phyloP scores from a whole-genome alignment of 345 rosid genomes.

The Gossypium sturtianum region DNA sequence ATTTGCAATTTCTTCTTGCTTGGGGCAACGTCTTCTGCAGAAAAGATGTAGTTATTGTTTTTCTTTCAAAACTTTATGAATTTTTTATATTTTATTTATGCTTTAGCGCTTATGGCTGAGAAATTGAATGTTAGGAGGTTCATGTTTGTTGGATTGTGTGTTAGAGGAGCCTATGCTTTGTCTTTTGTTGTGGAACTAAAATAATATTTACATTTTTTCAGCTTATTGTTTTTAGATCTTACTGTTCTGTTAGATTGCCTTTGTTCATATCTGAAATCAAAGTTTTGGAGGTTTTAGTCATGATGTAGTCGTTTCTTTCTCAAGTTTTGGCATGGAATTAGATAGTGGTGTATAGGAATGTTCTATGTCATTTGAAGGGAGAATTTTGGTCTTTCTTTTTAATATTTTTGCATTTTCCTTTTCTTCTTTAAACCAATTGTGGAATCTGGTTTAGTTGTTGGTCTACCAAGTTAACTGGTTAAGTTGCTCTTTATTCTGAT shows the following conservation, averaged over 20 bases:
- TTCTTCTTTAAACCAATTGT: neutral
- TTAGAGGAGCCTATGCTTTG: neutral
- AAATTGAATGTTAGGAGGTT: neutral
- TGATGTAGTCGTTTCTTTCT: neutral
- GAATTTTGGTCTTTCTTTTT: neutral
- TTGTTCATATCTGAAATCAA: neutral
- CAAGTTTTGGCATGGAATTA: neutral
- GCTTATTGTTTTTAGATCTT: neutral
- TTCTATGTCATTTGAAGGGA: neutral
- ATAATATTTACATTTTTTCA: neutral
- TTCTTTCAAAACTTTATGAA: neutral
- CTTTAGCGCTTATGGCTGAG: neutral
- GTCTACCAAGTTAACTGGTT: neutral
- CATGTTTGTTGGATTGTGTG: neutral
- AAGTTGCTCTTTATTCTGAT: neutral
- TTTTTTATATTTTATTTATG: neutral
- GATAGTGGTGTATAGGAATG: too few species aligned
- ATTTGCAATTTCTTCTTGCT: slow-evolving; percentile 4
- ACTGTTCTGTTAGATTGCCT: neutral
- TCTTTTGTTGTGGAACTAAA: neutral
- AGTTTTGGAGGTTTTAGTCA: neutral
- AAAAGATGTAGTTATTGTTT: neutral
- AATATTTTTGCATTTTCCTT: neutral
- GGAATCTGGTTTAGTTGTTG: neutral
- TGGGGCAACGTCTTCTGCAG: neutral